Evolutionary conservation across 164 flowering plant genomes (phyloP).

Genomic region (Stephania cephalantha): DNA sequence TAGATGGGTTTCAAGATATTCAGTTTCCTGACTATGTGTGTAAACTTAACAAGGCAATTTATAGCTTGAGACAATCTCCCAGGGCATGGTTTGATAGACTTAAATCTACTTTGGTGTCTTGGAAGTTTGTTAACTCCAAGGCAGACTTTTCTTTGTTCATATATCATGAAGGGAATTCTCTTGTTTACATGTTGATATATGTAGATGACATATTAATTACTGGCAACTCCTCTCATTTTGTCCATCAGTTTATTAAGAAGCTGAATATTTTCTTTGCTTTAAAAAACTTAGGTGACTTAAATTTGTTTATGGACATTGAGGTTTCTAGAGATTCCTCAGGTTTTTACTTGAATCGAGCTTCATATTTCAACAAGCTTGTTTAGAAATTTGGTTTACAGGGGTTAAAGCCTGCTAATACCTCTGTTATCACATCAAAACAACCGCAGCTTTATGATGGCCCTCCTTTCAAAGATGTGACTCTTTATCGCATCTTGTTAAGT

Average conservation of each 20-base stretch:
- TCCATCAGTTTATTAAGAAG: neutral
- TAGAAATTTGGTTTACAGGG: neutral
- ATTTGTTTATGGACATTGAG: constrained; percentile 1
- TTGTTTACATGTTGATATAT: neutral
- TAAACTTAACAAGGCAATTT: neutral
- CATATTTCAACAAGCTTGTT: neutral
- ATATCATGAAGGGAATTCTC: no score
- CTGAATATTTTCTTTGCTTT: neutral
- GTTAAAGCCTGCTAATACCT: neutral
- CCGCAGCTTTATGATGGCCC: neutral
- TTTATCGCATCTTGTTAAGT: neutral
- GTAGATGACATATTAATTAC: neutral
- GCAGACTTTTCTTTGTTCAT: neutral
- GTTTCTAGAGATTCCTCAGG: neutral
- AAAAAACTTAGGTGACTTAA: neutral
- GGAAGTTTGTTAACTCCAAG: no score
- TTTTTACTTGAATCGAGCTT: neutral
- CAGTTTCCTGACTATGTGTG: neutral
- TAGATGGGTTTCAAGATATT: neutral
- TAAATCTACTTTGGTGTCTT: no score
- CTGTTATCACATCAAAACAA: neutral
- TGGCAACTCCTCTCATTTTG: neutral
- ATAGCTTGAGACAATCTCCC: neutral
- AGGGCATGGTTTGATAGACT: neutral
- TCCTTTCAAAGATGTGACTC: neutral